phyloP scores from a whole-genome alignment of 306 rosid species.

The Purshia tridentata region DNA sequence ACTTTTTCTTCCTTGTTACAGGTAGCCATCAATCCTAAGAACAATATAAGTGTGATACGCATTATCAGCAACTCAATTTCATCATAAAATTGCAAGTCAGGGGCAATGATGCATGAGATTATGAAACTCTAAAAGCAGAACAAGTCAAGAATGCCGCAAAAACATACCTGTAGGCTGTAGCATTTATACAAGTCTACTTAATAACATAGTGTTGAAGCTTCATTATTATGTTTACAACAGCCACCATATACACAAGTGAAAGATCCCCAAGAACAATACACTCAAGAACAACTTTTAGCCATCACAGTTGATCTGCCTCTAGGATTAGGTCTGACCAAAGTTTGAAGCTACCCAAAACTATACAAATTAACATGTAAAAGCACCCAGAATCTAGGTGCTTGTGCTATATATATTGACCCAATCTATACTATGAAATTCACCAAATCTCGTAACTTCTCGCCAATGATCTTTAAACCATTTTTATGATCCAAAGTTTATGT shows the following conservation, averaged over 20 bases:
- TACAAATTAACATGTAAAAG: constrained; percentile 46
- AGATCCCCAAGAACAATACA: constrained; percentile 8
- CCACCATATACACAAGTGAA: constrained; percentile 13
- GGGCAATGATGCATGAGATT: not conserved
- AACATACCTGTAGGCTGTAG: constrained; percentile 21
- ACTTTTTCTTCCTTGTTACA: not conserved
- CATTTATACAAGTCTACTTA: constrained; percentile 10
- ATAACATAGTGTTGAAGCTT: constrained; percentile 20
- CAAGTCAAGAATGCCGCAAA: not conserved
- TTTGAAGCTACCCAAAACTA: constrained; percentile 27
- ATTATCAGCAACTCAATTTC: not conserved
- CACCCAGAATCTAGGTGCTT: constrained; percentile 37
- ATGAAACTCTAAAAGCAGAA: not conserved
- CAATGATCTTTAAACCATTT: constrained; percentile 52
- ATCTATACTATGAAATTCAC: constrained; percentile 17
- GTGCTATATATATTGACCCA: constrained; percentile 13
- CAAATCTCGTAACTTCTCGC: constrained; percentile 14
- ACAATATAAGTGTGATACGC: not conserved
- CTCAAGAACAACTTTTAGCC: constrained; percentile 9
- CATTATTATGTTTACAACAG: constrained; percentile 18
- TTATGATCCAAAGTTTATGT: constrained; percentile 79
- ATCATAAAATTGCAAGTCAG: not conserved
- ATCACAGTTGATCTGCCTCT: constrained; percentile 18
- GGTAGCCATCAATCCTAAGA: constrained; percentile 8
- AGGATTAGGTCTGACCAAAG: constrained; percentile 22